Evolutionary conservation across 352 stramenopile genomes (phyloP).

Genomic region (Blastocystis sp.): DNA sequence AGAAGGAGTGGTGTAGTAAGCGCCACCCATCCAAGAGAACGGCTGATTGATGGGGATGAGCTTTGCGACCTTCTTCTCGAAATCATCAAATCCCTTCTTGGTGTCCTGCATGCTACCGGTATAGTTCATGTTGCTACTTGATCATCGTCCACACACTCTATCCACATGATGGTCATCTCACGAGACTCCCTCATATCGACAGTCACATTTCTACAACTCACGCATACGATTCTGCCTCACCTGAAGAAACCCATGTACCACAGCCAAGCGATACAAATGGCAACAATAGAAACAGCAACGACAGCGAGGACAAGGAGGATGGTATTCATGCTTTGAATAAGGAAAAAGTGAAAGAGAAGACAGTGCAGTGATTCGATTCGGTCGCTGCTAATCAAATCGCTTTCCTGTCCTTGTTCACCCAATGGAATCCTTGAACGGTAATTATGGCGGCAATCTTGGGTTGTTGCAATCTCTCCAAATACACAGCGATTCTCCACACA

Average conservation of each 20-base stretch:
- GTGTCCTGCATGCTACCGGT: conserved; percentile 35
- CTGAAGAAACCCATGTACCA: conserved; percentile 49
- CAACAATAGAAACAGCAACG: conserved; percentile 4
- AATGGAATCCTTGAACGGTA: too few relatives aligned
- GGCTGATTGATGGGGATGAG: background rate
- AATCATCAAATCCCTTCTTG: background rate
- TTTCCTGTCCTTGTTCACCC: too few relatives aligned
- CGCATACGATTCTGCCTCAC: background rate
- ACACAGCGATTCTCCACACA: too few relatives aligned
- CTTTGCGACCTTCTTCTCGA: conserved; percentile 10
- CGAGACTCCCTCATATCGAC: conserved; percentile 11
- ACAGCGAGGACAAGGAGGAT: background rate
- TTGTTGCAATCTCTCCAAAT: too few relatives aligned
- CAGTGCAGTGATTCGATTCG: too few relatives aligned
- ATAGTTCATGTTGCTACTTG: conserved; percentile 61
- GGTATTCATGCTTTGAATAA: too few relatives aligned
- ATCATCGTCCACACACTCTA: background rate
- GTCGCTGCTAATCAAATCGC: too few relatives aligned
- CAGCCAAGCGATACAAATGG: background rate
- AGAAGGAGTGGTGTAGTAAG: conserved; percentile 38
- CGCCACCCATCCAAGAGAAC: conserved; percentile 23
- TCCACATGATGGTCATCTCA: conserved; percentile 57
- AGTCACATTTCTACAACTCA: conserved; percentile 4
- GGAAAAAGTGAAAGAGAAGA: too few relatives aligned
- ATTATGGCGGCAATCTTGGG: too few relatives aligned